phyloP scores from a whole-genome alignment of 495 filamentous ascomycete genomes.

The Penicillium daleae region DNA sequence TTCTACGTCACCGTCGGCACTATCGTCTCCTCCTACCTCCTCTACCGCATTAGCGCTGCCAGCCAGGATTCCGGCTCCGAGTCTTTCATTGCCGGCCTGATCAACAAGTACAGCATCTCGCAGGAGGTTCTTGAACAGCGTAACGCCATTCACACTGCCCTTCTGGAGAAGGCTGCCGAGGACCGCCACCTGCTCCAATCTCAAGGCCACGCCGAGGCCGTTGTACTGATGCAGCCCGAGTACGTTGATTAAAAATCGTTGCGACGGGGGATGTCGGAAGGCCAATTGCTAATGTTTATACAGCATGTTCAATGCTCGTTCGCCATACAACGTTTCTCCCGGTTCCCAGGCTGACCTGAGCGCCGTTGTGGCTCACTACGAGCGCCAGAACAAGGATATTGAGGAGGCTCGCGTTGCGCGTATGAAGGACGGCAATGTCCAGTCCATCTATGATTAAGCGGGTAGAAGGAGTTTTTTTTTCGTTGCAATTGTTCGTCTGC shows the following conservation, averaged over 20 bases:
- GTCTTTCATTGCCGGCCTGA: slow-evolving; percentile 60
- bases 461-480: slow-evolving; percentile 22
- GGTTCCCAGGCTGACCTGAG: slow-evolving; percentile 64
- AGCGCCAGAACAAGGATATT: slow-evolving; percentile 57
- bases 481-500: slow-evolving; percentile 28
- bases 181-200: slow-evolving; percentile 70
- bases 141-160: slow-evolving; percentile 64
- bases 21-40: slow-evolving; percentile 57
- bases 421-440: slow-evolving; percentile 49
- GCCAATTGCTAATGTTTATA: not conserved
- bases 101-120: slow-evolving; percentile 55
- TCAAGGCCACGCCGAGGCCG: slow-evolving; percentile 45
- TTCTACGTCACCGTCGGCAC: slow-evolving; percentile 68
- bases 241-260: slow-evolving; percentile 45
- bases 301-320: slow-evolving; percentile 56
- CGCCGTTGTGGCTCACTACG: slow-evolving; percentile 64
- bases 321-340: slow-evolving; percentile 66
- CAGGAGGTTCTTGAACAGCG: slow-evolving; percentile 58
- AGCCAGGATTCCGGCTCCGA: slow-evolving; percentile 51
- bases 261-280: not conserved
- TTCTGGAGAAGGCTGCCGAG: slow-evolving; percentile 69
- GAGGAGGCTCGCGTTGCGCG: slow-evolving; percentile 52
- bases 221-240: slow-evolving; percentile 69
- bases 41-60: slow-evolving; percentile 57
- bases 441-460: slow-evolving; percentile 47